Base-by-base conservation (phyloP, 768 basidiomycete species). In the Suillus spraguei region DNA sequence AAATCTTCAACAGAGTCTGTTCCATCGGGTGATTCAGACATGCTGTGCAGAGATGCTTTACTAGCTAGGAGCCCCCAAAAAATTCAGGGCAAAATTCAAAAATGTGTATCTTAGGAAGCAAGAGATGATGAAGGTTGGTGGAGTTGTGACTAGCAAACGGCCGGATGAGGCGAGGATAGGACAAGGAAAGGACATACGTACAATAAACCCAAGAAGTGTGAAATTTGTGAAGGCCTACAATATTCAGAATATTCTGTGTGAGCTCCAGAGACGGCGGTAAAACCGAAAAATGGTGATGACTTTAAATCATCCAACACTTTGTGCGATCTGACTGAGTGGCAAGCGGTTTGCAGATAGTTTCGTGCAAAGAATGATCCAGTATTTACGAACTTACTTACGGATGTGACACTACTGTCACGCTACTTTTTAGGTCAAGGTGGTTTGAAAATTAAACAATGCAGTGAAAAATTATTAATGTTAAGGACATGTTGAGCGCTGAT, bases 1-100 rank as follows among this genome's bases (percentile, higher is more conserved):
- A 71, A 67, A 62, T 80, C 81, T 64, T 75, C 79, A 33, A 72
- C 69, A 38, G 77, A 76, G 66, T 79, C 78, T 69, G 70, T 69
- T 54, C 77, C 80, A 39, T 80, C 76, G 56, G 69, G 73, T 42
- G 76, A 77, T 60, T 76, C 72, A 47, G 81, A 77, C 76, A 75
- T 77, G 38, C 65, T 60, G 60, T 63, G 50, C n/a, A 63, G 38
- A 24, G 33, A 38, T 60, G 62, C 22, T n/a, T 20, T 20, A 53
- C 32, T 36, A 33, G 35, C 10, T 28, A 58, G 13, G 5, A 22
- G 41, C 41, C 44, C 60, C 32, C n/a, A 38, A 62, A 63, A 63
- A 62, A 61, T 33, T 11, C 24, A 6, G 24, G 5, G 28, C 11
- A 41, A 22, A 17, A 41, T 58, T 20, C 38, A 56, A 49, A 58